Base-by-base conservation (phyloP, 345 rosid species). In the Sisymbrium irio region DNA sequence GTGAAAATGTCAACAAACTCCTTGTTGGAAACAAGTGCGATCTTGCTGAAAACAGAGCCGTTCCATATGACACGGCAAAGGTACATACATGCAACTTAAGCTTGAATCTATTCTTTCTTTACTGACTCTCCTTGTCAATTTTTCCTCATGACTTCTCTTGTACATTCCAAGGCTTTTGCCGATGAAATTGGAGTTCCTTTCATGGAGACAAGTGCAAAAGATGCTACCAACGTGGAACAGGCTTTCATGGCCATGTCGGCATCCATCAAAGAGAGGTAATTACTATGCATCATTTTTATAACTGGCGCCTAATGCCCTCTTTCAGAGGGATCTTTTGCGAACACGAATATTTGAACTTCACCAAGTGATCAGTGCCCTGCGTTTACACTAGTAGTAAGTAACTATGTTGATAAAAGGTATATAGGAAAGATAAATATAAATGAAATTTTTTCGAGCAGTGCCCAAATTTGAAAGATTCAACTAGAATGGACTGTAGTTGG, bases 181-280 rank as follows among this genome's bases (percentile, higher is more conserved):
- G 90, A 89, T 79, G 89, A 89, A 79, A 81, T 87, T 62, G 92
- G 96, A 41, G 77, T 89, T 64, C 90, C 92, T 35, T 89, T 89
- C 73, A 67, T 89, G 90, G 96, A 89, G 69, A 89, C 96, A 9
- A 89, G 96, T 73, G 96, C 96, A n/a, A 89, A 89, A 77, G 84
- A 80, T 78, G 69, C 96, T 18, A 85, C 84, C 9, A 87, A 87
- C 19, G 96, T 89, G 36, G 96, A 87, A 59, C 85, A 85, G 66
- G 89, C 92, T 71, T 89, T 89, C 82, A 85, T 87, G 96, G 96
- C 90, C 3, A 87, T 89, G 96, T 83, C 96, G 19, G 77, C 92
- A 69, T 71, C 88, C 63, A 89, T 89, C 73, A 87, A 89, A 83
- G 85, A 87, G 62, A 87, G 96, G 96, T 82, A 69, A 25, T 4